Base-by-base conservation (phyloP, 768 basidiomycete genomes). In the Xerocomus brunneocitrinus region DNA sequence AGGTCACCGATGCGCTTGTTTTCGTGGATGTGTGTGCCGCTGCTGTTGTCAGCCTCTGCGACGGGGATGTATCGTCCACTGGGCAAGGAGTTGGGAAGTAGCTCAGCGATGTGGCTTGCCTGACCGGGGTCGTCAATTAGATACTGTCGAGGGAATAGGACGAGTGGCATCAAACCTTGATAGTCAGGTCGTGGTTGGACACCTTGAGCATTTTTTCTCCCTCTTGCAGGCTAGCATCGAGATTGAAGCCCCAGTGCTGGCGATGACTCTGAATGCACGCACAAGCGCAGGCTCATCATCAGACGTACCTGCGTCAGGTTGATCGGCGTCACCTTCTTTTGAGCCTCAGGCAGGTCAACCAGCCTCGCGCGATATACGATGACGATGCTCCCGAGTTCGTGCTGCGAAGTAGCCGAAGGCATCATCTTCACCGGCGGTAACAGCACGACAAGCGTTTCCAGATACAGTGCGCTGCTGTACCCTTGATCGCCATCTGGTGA, bases 171-270 rank as follows among this genome's bases (percentile, higher is more conserved):
- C 27, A 16, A 41, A 72, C 75, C 64, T 72, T 73, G 57, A 79
- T 72, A 16, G 62, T 66, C 10, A 79, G 56, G 45, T 64, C 60
- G 58, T 79, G 85, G 36, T 79, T 73, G 60, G 80, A 76, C 38
- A 89, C 76, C 27, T 74, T 73, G 30, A 80, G 67, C 14, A 71
- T 64, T 32, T 78, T 76, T 3, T 68, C 60, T 6, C 71, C 74
- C 7, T 69, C 63, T 38, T 73, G 63, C 39, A 85, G 70, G 60
- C 85, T 88, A 1, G 84, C 87, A 32, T 87, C 84, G 10, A 89
- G 78, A 62, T 90, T 89, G 73, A 89, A 89, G 28, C 87, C 88
- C 86, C 87, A 89, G 66, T 89, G 87, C 85, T 89, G 53, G 45
- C 1, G 30, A 27, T 30, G 4, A 12, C 31, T 32, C 31, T 48